A percentile compares a stretch with the other conserved stretches of the same genome.
Conservation (phyloP, 306 rosid genomes). For the Vigna unguiculata region DNA sequence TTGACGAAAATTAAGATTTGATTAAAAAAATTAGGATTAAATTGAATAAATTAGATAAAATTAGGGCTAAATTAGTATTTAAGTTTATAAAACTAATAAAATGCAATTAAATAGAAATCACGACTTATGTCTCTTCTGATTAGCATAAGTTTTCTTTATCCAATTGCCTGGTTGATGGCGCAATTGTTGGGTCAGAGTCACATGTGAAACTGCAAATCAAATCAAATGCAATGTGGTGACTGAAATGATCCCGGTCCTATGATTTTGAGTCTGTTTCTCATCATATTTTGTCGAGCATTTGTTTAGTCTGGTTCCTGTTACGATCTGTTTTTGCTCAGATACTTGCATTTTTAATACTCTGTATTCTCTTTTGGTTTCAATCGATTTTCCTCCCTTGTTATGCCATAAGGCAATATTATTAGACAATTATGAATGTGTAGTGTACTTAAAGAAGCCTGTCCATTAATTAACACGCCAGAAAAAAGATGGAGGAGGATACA, state of each 20-base stretch:
- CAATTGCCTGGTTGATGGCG: constrained; percentile 1
- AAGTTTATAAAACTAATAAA: background rate
- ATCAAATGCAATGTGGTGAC: background rate
- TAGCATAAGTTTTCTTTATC: background rate
- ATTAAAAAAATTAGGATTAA: too few species aligned
- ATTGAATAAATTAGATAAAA: too few species aligned
- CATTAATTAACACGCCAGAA: background rate
- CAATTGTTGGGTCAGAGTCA: background rate
- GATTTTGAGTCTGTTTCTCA: background rate
- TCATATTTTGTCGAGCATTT: constrained; percentile 1
- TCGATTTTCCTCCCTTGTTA: background rate
- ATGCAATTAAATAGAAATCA: constrained; percentile 1
- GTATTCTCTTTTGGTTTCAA: background rate
- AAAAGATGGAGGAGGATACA: background rate
- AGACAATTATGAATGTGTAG: background rate
- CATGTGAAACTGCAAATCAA: background rate
- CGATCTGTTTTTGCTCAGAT: constrained; percentile 1
- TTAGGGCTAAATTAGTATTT: too few species aligned
- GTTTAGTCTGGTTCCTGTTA: background rate
- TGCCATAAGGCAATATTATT: background rate
- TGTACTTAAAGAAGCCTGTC: background rate
- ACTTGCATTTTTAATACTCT: background rate
- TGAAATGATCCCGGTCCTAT: background rate
- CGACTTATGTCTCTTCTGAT: background rate
- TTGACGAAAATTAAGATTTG: too few species aligned